Evolutionary conservation across 2,329 filamentous ascomycete genomes (phyloP).

Genomic region (Ceratocystis papillata): DNA sequence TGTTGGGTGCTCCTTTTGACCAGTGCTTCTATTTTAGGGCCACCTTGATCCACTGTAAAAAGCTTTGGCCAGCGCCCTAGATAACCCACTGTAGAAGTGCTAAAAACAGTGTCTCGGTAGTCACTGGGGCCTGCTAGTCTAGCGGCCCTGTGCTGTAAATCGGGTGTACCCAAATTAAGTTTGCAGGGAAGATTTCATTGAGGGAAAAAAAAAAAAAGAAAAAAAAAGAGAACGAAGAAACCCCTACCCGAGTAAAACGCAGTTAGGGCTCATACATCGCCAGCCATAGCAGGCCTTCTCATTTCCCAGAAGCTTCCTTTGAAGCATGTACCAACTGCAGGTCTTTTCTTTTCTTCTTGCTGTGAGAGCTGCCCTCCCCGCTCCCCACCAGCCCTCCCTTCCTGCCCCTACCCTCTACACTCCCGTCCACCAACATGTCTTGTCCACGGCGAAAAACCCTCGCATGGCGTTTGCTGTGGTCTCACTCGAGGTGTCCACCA

Average conservation of each 20-base stretch:
- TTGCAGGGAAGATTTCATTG: too few relatives aligned
- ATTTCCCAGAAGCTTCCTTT: too few relatives aligned
- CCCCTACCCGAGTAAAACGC: too few relatives aligned
- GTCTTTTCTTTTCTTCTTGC: not conserved
- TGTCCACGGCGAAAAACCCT: conserved; percentile 45
- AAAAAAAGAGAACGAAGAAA: too few relatives aligned
- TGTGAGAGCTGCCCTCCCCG: not conserved
- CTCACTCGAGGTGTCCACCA: conserved; percentile 48
- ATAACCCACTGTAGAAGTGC: not conserved
- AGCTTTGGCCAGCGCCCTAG: not conserved
- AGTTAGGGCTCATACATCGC: too few relatives aligned
- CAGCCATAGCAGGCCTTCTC: too few relatives aligned
- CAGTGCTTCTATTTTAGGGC: conserved; percentile 3
- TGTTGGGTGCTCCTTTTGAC: not conserved
- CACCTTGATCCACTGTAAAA: not conserved
- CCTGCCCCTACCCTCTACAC: conserved; percentile 34
- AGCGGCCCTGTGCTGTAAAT: conserved; percentile 5
- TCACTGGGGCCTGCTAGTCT: not conserved
- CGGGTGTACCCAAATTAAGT: not conserved
- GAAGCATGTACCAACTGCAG: not conserved
- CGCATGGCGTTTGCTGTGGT: conserved; percentile 40
- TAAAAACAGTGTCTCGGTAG: not conserved
- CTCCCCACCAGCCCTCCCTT: not conserved
- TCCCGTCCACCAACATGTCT: conserved; percentile 59
- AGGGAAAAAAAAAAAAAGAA: too few relatives aligned